Evolutionary conservation across 208 protist genomes (phyloP).

Genomic region (Trypanosoma melophagium): DNA sequence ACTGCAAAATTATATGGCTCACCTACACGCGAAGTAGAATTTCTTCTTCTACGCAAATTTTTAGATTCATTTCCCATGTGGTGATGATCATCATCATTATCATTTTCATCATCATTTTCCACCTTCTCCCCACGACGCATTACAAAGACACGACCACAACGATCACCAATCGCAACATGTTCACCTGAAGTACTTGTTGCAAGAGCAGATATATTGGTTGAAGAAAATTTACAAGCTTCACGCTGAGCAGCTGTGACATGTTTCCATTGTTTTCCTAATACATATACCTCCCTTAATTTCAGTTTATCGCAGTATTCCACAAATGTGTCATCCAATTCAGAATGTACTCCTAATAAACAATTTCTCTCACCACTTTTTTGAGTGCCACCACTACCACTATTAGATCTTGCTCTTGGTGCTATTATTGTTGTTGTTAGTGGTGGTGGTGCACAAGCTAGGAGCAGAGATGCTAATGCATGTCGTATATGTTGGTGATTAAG

Average conservation of each 20-base stretch:
- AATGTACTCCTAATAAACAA: not conserved
- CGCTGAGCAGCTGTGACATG: not conserved
- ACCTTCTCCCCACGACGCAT: constrained; percentile 43
- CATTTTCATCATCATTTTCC: constrained; percentile 18
- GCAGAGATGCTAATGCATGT: constrained; percentile 23
- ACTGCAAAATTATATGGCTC: constrained; percentile 68
- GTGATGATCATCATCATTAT: not conserved
- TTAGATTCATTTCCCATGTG: not conserved
- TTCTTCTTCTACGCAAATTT: not conserved
- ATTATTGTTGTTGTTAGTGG: no score
- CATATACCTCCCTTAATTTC: constrained; percentile 17
- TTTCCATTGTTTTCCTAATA: constrained; percentile 20
- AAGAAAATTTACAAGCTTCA: constrained; percentile 45
- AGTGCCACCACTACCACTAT: not conserved
- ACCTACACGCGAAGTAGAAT: constrained; percentile 1
- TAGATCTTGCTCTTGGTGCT: not conserved
- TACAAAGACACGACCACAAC: constrained; percentile 68
- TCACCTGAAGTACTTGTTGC: constrained; percentile 49
- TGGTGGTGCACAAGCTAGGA: constrained; percentile 1
- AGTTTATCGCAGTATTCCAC: constrained; percentile 2
- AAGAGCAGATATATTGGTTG: constrained; percentile 69
- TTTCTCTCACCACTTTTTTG: not conserved
- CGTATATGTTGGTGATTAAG: constrained; percentile 63
- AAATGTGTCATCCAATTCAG: not conserved
- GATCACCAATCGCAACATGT: constrained; percentile 78